A percentile compares a stretch with the other conserved stretches of the same genome.
These are phyloP conservation scores for Linum lewisii DNA, from an alignment of 345 rosid genomes.

Conservation along the genomic window DNA sequence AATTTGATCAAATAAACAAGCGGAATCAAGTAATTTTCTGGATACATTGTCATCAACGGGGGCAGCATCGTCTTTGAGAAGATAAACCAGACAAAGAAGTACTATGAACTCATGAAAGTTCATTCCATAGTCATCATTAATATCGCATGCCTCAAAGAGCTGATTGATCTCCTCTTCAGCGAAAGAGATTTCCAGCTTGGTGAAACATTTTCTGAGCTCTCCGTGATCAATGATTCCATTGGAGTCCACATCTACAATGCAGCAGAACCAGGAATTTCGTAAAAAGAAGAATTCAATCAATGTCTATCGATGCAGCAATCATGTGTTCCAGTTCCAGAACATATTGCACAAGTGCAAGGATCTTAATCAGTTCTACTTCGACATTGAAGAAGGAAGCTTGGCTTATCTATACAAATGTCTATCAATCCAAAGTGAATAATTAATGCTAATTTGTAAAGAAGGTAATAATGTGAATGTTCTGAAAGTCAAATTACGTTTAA, in stretches of 20 bases:
- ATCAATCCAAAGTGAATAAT: neutral
- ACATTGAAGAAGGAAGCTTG: neutral
- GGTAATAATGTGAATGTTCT: neutral
- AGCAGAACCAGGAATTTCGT: neutral
- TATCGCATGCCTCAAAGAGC: slow-evolving; percentile 75
- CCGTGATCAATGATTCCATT: slow-evolving; percentile 70
- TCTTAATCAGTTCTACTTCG: neutral
- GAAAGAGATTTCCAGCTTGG: slow-evolving; percentile 56
- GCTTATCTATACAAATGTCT: neutral
- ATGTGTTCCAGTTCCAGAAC: neutral
- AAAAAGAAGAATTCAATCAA: neutral
- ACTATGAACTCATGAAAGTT: slow-evolving; percentile 86
- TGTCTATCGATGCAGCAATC: neutral
- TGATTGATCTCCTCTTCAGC: slow-evolving; percentile 76
- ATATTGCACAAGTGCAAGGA: neutral
- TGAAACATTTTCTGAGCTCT: slow-evolving; percentile 67
- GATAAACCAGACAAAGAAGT: slow-evolving; percentile 83
- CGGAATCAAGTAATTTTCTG: slow-evolving; percentile 2
- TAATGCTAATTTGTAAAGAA: neutral
- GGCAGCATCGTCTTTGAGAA: slow-evolving; percentile 63
- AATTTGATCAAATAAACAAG: neutral
- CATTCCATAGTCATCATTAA: slow-evolving; percentile 68
- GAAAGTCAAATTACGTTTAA: neutral
- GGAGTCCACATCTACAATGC: slow-evolving; percentile 63
- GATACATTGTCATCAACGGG: slow-evolving; percentile 49